Base-by-base conservation (phyloP, 345 rosid species). In the Eucalyptus grandis region DNA sequence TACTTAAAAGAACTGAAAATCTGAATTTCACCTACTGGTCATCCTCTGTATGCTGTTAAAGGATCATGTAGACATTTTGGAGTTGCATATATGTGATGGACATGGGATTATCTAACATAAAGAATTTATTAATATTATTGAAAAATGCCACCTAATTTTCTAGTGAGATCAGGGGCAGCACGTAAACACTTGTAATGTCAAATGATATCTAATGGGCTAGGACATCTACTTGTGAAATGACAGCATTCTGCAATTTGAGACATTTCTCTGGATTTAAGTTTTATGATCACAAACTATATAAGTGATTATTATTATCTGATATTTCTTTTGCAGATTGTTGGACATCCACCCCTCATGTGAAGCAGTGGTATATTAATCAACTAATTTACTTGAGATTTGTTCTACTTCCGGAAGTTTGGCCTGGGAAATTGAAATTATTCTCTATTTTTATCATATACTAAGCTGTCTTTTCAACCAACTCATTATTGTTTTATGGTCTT, bases 271-370 rank as follows among this genome's bases (percentile, higher is more conserved):
- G 26, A 37, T 37, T 72, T 72, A 19, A 72, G 46, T 34, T 37
- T 72, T 72, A 37, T 37, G 82, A 72, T 19, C 82, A 37, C 82
- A 72, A 72, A 10, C 46, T 22, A 72, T 37, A 9, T 37, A 21
- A 72, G 13, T 34, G 11, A 69, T 69, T 31, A 69, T 34, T 9
- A 10, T 69, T 69, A 5, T 69, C 54, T 87, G 60, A 37, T 62
- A 12, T 88, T 88, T 92, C 7, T 92, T 91, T 92, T 90, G 89
- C 94, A 96, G 99, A 89, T 93, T 97, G 99, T 93, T 98, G 99
- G 99, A 93, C 87, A 69, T 92, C 93, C 24, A 96, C 98, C 87
- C 92, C 96, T 49, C 97, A 95, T 89, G 93, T 98, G 91, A 96
- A 94, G 89, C 92, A 94, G 87, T 98, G 99, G 99, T 96, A 95